Evolutionary conservation across 371 early-diverging fungal genomes (phyloP).

Genomic region (Rhizopus arrhizus): DNA sequence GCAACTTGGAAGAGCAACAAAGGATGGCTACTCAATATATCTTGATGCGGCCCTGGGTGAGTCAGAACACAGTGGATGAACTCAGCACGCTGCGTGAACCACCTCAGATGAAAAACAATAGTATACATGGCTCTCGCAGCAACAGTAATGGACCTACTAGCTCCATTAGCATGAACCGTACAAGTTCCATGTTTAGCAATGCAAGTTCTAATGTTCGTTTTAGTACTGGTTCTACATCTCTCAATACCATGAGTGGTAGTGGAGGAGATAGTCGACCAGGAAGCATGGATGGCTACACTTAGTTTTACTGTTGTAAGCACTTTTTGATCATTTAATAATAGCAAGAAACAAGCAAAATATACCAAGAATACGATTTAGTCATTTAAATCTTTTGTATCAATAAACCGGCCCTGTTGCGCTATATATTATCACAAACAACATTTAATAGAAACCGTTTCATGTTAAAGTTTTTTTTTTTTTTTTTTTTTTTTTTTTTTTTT

Average conservation of each 20-base stretch:
- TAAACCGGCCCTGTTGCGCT: too few species aligned
- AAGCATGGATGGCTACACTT: constrained; percentile 43
- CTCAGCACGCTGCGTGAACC: constrained; percentile 72
- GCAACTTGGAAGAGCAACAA: constrained; percentile 48
- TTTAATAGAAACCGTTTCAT: too few species aligned
- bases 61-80: constrained; percentile 77
- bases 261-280: constrained; percentile 46
- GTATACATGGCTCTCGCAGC: constrained; percentile 57
- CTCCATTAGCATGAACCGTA: constrained; percentile 25
- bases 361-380: too few species aligned
- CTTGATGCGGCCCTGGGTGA: constrained; percentile 58
- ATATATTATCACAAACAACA: too few species aligned
- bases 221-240: constrained; percentile 27
- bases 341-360: too few species aligned
- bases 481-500: too few species aligned
- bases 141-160: constrained; percentile 32
- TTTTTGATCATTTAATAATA: too few species aligned
- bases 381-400: too few species aligned
- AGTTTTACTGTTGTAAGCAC: not conserved
- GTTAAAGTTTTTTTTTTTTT: too few species aligned
- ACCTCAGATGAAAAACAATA: constrained; percentile 32
- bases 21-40: constrained; percentile 70
- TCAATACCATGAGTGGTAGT: constrained; percentile 32
- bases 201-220: constrained; percentile 25
- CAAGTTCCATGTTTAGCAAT: constrained; percentile 36